Evolutionary conservation across 1,284 basidiomycete species (phyloP), one percentile per base, ranked within the genome.

Genomic region (Inonotus obliquus): DNA sequence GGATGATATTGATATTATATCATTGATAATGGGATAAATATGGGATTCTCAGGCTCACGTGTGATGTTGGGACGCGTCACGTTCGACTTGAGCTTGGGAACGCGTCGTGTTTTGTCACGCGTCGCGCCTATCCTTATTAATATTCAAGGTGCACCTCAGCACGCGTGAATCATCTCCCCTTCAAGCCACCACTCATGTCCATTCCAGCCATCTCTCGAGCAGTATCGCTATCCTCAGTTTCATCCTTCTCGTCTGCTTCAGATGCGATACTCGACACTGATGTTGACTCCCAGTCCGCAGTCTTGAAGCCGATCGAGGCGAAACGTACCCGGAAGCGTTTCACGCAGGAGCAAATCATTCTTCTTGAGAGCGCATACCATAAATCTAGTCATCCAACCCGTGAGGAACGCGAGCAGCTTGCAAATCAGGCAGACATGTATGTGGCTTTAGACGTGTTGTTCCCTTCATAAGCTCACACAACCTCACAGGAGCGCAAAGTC

Each of bases 301-400:
- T 37, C 35, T 35, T 47, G 27, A 41, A 49, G 39, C 39, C 60
- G n/a, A 21, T 37, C 27, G 52, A 47, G 25, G 47, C 54, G 13
- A 63, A 63, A 32, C 62, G 62, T 17, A 60, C 87, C 9, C 82
- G 87, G 53, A 88, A 87, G 70, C 79, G 88, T 3, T 89, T 90
- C 72, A 83, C 81, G 39, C 82, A 80, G 63, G 75, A 76, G 25
- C 88, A 91, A 74, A 81, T 90, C 67, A 81, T 82, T 66, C 80
- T 86, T 75, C 83, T 91, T 62, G 88, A 91, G 72, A 79, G 83
- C 59, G 79, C 89, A 54, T 90, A 85, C 69, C 85, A 86, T 71
- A 77, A 80, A 63, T 82, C 81, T 53, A 85, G 85, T 0, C 88
- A 89, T 68, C 88, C 87, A 2, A 84, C 85, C 37, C 81, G 87